A percentile compares a stretch with the other conserved stretches of the same genome.
Conservation (phyloP, 208 protist species). For the Trypanosoma cruzi region DNA sequence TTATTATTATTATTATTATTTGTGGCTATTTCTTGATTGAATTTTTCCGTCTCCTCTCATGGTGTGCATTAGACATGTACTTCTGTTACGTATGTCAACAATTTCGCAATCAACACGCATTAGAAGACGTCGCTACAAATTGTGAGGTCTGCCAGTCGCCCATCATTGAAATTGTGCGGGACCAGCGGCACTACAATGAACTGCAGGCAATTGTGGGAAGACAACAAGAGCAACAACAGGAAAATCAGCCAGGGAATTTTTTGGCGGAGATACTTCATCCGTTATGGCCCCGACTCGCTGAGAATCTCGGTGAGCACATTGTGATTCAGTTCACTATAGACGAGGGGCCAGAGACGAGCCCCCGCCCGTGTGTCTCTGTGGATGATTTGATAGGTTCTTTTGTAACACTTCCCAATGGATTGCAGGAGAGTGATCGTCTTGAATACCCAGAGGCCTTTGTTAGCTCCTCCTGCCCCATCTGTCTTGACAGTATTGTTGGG, state of each 20-base stretch:
- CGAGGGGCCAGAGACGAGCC: not conserved
- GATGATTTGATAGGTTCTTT: slow-evolving; percentile 26
- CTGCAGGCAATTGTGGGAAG: slow-evolving; percentile 5
- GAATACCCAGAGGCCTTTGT: slow-evolving; percentile 31
- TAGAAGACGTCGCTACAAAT: not conserved
- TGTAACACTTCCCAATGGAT: slow-evolving; percentile 13
- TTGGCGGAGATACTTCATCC: slow-evolving; percentile 9
- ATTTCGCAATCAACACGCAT: slow-evolving; percentile 3
- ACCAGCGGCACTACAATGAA: slow-evolving; percentile 7
- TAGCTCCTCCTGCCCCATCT: slow-evolving; percentile 22
- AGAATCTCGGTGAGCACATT: not conserved
- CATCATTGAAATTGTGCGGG: slow-evolving; percentile 20
- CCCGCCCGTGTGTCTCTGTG: not conserved
- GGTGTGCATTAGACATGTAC: slow-evolving; percentile 11
- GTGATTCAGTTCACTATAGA: not conserved
- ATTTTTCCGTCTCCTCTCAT: not conserved
- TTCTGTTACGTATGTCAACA: slow-evolving; percentile 23
- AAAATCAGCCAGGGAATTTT: not conserved
- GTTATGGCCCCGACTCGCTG: slow-evolving; percentile 8
- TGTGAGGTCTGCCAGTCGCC: slow-evolving; percentile 22
- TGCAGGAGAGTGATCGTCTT: slow-evolving; percentile 25
- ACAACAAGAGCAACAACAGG: not conserved
- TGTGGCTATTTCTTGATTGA: not conserved
- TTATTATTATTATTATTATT: too few relatives aligned
- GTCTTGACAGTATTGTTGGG: slow-evolving; percentile 10